phyloP scores from a whole-genome alignment of 129 eudicot genomes.

The Centrapalus pauciflorus region DNA sequence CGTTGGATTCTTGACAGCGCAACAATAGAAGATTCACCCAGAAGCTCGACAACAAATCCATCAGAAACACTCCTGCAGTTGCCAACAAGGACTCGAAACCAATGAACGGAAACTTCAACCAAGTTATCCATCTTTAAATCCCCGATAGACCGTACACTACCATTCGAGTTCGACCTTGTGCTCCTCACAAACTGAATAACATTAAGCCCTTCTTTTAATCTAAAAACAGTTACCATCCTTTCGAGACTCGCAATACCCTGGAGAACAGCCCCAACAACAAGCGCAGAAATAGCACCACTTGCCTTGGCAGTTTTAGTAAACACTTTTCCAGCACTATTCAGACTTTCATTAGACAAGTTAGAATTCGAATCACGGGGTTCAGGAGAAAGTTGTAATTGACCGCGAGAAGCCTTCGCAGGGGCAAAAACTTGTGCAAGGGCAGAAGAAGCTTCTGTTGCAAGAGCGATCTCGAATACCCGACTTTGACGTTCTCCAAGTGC shows the following conservation, averaged over 20 bases:
- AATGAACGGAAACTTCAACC: conserved; percentile 82
- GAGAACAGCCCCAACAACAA: conserved; percentile 73
- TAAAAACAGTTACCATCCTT: conserved; percentile 82
- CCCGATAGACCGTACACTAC: conserved; percentile 60
- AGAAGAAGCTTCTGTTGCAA: conserved; percentile 90
- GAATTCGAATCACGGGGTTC: conserved; percentile 54
- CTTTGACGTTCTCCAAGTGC: conserved; percentile 97
- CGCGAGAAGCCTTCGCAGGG: conserved; percentile 74
- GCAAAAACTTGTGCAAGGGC: conserved; percentile 62
- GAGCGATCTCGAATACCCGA: conserved; percentile 96
- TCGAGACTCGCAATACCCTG: conserved; percentile 86
- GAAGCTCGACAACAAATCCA: conserved; percentile 76
- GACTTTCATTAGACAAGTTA: conserved; percentile 39
- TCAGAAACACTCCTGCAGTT: conserved; percentile 83
- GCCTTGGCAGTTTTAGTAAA: conserved; percentile 57
- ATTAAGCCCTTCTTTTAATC: conserved; percentile 84
- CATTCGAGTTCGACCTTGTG: conserved; percentile 67
- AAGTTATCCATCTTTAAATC: conserved; percentile 49
- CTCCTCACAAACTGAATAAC: conserved; percentile 67
- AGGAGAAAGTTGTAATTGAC: conserved; percentile 67
- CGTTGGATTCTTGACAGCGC: conserved; percentile 90
- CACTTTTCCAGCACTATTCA: conserved; percentile 42
- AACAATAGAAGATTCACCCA: conserved; percentile 79
- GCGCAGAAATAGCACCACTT: conserved; percentile 77
- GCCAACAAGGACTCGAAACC: conserved; percentile 96